Evolutionary conservation across 2,329 filamentous ascomycete genomes (phyloP).

Genomic region (Aspergillus phoenicis): DNA sequence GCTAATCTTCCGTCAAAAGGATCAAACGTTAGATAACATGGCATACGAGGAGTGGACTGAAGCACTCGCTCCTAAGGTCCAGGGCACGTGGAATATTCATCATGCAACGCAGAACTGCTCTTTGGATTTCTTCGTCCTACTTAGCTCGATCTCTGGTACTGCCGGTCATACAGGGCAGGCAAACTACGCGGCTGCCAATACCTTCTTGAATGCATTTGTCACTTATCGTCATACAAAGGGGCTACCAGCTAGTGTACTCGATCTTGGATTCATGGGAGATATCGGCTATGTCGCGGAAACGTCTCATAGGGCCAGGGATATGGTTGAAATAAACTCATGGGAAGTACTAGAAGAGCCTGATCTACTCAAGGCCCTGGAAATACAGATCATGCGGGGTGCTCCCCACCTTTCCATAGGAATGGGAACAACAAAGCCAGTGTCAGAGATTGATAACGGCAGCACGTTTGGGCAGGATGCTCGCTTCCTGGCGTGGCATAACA

Average conservation of each 20-base stretch:
- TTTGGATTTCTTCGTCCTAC: conserved; percentile 31
- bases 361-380: background rate
- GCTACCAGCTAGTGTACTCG: conserved; percentile 24
- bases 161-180: conserved; percentile 45
- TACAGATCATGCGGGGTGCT: background rate
- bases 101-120: conserved; percentile 5
- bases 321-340: no score
- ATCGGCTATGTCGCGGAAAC: conserved; percentile 26
- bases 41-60: conserved; percentile 34
- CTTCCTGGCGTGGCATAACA: no score
- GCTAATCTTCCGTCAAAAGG: conserved; percentile 2
- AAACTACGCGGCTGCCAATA: conserved; percentile 42
- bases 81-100: conserved; percentile 36
- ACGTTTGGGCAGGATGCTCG: no score
- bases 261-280: conserved; percentile 30
- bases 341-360: background rate
- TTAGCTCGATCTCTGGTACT: conserved; percentile 37
- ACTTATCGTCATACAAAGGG: conserved; percentile 27
- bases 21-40: conserved; percentile 36
- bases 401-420: no score
- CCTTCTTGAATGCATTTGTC: conserved; percentile 36
- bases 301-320: background rate
- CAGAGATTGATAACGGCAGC: no score
- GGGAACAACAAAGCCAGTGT: no score
- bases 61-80: conserved; percentile 38